These are phyloP conservation scores for Ulmus americana DNA, from an alignment of 331 rosid species.

Conservation along the genomic window DNA sequence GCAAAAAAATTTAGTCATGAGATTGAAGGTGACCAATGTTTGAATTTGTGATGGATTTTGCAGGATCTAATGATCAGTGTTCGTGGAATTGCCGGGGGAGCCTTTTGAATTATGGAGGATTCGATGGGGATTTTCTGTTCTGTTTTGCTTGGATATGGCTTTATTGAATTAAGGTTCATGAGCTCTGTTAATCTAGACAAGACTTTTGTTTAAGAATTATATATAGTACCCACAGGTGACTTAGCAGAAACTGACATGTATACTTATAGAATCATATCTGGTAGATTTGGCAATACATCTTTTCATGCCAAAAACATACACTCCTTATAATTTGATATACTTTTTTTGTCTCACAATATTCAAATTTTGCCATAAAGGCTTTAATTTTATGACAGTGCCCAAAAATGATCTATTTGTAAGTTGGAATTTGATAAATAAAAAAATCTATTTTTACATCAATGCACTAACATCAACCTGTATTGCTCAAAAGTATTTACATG, in stretches of 20 bases:
- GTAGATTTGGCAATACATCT: constrained; percentile 2
- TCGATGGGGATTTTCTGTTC: constrained; percentile 4
- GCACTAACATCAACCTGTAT: no score
- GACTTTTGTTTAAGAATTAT: neutral
- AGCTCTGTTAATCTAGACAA: neutral
- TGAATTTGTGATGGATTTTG: neutral
- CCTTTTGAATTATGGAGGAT: constrained; percentile 26
- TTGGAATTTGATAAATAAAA: no score
- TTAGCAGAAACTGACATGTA: constrained; percentile 7
- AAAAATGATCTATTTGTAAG: no score
- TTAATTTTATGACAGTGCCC: no score
- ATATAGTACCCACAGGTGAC: constrained; percentile 8
- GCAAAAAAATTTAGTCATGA: no score
- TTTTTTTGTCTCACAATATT: neutral
- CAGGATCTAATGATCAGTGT: constrained; percentile 42
- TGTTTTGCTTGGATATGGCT: neutral
- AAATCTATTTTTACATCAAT: no score
- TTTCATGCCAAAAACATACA: neutral
- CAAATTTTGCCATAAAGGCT: no score
- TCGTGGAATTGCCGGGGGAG: constrained; percentile 31
- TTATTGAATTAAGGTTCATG: neutral
- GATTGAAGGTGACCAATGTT: neutral
- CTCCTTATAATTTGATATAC: neutral
- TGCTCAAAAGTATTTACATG: no score
- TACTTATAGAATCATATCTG: neutral